Evolutionary conservation across 2,329 filamentous ascomycete species (phyloP).

Genomic region (Aspergillus sclerotialis): DNA sequence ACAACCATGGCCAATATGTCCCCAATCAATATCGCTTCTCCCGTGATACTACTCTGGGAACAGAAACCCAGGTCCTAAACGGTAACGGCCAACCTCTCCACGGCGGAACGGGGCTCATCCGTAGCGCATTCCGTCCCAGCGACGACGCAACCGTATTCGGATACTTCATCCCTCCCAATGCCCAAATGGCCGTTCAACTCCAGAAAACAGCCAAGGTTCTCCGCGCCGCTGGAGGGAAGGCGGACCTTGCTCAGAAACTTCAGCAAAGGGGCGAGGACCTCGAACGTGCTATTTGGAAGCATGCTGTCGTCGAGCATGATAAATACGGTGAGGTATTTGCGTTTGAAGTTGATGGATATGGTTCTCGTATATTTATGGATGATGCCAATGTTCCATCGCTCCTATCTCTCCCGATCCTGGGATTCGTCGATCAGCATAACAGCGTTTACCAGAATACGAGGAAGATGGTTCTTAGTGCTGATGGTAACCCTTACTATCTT

Average conservation of each 20-base stretch:
- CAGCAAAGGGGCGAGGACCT: constrained; percentile 58
- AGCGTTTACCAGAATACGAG: constrained; percentile 80
- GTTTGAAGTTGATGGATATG: constrained; percentile 60
- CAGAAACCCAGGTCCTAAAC: constrained; percentile 76
- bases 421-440: constrained; percentile 54
- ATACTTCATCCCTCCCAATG: constrained; percentile 92
- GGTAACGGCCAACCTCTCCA: constrained; percentile 91
- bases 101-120: constrained; percentile 72
- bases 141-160: constrained; percentile 93
- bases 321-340: constrained; percentile 55
- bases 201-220: constrained; percentile 66
- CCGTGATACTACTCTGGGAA: constrained; percentile 70
- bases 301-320: constrained; percentile 58
- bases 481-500: constrained; percentile 84
- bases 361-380: constrained; percentile 56
- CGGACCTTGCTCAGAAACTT: constrained; percentile 42
- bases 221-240: constrained; percentile 49
- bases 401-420: constrained; percentile 53
- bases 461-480: constrained; percentile 66
- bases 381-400: constrained; percentile 60
- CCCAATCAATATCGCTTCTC: constrained; percentile 83
- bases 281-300: constrained; percentile 69
- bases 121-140: constrained; percentile 88
- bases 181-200: constrained; percentile 90
- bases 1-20: constrained; percentile 58